Evolutionary conservation across 140 eudicot genomes (phyloP).

Genomic region (Oenanthe javanica): DNA sequence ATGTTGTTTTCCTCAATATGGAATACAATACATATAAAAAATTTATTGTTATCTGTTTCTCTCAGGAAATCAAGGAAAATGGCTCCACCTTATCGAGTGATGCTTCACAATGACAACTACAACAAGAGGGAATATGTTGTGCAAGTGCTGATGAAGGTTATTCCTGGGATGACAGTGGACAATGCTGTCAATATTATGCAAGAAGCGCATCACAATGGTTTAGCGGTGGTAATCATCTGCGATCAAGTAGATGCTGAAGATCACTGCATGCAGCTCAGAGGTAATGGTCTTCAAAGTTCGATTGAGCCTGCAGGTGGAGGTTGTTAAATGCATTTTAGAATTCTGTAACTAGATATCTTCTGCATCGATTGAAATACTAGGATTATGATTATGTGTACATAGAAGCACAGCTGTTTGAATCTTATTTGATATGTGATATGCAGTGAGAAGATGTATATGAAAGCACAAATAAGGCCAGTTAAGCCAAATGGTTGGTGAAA

Average conservation of each 20-base stretch:
- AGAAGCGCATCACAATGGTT: slow-evolving; percentile 83
- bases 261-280: slow-evolving; percentile 84
- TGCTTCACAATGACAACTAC: slow-evolving; percentile 85
- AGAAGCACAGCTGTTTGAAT: slow-evolving; percentile 11
- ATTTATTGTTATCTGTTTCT: not conserved
- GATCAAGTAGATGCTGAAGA: slow-evolving; percentile 94
- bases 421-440: not conserved
- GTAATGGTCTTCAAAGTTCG: slow-evolving; percentile 75
- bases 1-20: not conserved
- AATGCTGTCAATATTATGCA: slow-evolving; percentile 93
- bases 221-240: slow-evolving; percentile 80
- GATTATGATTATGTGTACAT: slow-evolving; percentile 25
- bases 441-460: not conserved
- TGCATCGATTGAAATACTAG: slow-evolving; percentile 27
- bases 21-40: not conserved
- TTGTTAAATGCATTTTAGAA: slow-evolving; percentile 31
- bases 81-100: slow-evolving; percentile 88
- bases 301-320: slow-evolving; percentile 94
- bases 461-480: slow-evolving; percentile 5
- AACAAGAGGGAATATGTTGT: slow-evolving; percentile 96
- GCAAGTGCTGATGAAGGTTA: slow-evolving; percentile 92
- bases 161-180: slow-evolving; percentile 93
- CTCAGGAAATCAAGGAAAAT: slow-evolving; percentile 81
- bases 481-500: slow-evolving; percentile 10
- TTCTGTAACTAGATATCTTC: not conserved